These are phyloP conservation scores for Lachnellula cervina DNA, from an alignment of 2,329 filamentous ascomycete genomes.

Conservation along the genomic window DNA sequence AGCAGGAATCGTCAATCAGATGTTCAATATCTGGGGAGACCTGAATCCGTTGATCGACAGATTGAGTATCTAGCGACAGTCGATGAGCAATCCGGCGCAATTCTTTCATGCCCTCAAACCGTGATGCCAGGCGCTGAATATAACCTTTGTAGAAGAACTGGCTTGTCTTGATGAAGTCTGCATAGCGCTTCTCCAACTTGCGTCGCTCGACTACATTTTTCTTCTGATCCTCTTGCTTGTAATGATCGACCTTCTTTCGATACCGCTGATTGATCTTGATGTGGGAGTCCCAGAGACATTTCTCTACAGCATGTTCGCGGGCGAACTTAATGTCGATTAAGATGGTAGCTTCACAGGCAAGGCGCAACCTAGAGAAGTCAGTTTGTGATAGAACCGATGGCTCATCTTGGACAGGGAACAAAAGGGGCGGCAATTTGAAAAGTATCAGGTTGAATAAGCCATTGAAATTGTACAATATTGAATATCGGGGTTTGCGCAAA, in stretches of 20 bases:
- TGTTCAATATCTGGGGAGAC: conserved; percentile 26
- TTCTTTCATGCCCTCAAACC: conserved; percentile 39
- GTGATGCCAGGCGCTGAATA: conserved; percentile 67
- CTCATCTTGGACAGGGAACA: neutral
- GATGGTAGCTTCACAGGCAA: conserved; percentile 66
- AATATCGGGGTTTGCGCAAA: no score
- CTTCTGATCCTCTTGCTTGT: conserved; percentile 39
- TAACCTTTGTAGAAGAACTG: conserved; percentile 86
- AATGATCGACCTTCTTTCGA: conserved; percentile 59
- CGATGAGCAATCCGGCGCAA: conserved; percentile 30
- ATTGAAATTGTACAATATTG: no score
- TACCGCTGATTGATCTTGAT: conserved; percentile 73
- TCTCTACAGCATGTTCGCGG: conserved; percentile 59
- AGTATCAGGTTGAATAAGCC: no score
- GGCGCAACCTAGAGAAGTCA: conserved; percentile 30
- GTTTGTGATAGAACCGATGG: neutral
- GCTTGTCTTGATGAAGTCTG: conserved; percentile 79
- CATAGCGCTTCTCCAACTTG: conserved; percentile 76
- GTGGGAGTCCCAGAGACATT: conserved; percentile 74
- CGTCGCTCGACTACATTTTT: conserved; percentile 59
- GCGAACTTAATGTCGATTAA: conserved; percentile 68
- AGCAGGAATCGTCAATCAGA: conserved; percentile 66
- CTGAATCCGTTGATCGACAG: conserved; percentile 22
- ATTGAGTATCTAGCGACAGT: conserved; percentile 23
- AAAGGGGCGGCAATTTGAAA: no score